A percentile compares a stretch with the other conserved stretches of the same genome.
Evolutionary conservation across 257 asterid genomes (phyloP).

Genomic region (Salvia miltiorrhiza): DNA sequence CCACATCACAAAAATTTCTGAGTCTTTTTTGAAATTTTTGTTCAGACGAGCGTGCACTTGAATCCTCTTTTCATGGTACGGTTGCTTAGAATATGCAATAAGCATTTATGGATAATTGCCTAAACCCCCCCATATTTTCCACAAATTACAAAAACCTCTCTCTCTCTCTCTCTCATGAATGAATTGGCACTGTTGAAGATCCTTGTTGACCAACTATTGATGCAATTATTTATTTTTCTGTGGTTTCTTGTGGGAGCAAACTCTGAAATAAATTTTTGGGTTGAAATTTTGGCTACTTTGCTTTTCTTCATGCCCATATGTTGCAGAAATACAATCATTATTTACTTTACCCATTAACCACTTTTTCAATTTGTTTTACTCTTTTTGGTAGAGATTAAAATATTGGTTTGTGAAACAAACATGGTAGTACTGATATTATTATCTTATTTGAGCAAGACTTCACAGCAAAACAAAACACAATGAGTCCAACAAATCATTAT

Average conservation of each 20-base stretch:
- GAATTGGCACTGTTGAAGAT: not conserved
- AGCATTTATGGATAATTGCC: not conserved
- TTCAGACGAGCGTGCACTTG: slow-evolving; percentile 30
- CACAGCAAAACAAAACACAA: no score
- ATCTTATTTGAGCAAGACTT: no score
- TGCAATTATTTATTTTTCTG: slow-evolving; percentile 2
- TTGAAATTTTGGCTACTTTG: slow-evolving; percentile 11
- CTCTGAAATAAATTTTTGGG: slow-evolving; percentile 5
- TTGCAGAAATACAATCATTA: slow-evolving; percentile 22
- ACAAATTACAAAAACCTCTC: not conserved
- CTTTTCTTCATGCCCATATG: slow-evolving; percentile 13
- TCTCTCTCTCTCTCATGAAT: not conserved
- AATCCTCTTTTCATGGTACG: slow-evolving; percentile 31
- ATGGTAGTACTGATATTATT: no score
- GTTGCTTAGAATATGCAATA: not conserved
- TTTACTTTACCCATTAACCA: not conserved
- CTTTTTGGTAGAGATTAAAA: not conserved
- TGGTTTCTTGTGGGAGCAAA: slow-evolving; percentile 22
- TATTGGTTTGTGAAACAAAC: no score
- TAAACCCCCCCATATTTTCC: not conserved
- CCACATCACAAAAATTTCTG: not conserved
- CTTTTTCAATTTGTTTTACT: not conserved
- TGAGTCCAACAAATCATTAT: no score
- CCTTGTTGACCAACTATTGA: slow-evolving; percentile 15
- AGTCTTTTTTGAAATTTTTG: slow-evolving; percentile 1